Evolutionary conservation across 2,329 filamentous ascomycete species (phyloP).

Genomic region (Orbilia blumenaviensis): DNA sequence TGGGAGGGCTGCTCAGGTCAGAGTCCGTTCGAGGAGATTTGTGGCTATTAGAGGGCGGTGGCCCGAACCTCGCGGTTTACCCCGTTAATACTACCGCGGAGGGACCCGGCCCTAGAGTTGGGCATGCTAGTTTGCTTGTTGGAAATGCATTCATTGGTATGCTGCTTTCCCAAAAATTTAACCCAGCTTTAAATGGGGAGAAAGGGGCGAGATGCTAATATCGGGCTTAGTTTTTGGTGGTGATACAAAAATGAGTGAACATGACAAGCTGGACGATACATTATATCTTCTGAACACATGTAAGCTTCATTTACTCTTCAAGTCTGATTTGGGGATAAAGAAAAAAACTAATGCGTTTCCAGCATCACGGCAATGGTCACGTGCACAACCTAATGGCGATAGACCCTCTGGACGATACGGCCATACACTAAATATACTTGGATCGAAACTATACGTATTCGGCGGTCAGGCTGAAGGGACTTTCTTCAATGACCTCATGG

Average conservation of each 20-base stretch:
- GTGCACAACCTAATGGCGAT: slow-evolving; percentile 84
- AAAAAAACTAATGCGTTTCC: slow-evolving; percentile 17
- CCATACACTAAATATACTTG: slow-evolving; percentile 93
- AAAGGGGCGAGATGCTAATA: background rate
- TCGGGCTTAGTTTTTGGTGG: slow-evolving; percentile 82
- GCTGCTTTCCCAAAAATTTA: slow-evolving; percentile 11
- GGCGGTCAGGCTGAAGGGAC: slow-evolving; percentile 96
- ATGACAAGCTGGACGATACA: slow-evolving; percentile 90
- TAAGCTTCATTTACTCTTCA: slow-evolving; percentile 67
- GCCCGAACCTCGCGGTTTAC: slow-evolving; percentile 84
- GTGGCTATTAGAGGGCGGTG: slow-evolving; percentile 94
- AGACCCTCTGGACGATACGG: slow-evolving; percentile 92
- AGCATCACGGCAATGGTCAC: slow-evolving; percentile 98
- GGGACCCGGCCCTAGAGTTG: slow-evolving; percentile 92
- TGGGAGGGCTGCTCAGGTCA: slow-evolving; percentile 95
- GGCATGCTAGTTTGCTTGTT: slow-evolving; percentile 90
- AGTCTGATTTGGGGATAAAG: slow-evolving; percentile 36
- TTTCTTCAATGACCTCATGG: slow-evolving; percentile 96
- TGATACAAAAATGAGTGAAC: slow-evolving; percentile 95
- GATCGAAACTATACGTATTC: slow-evolving; percentile 97
- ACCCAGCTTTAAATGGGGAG: background rate
- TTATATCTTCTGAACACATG: slow-evolving; percentile 97
- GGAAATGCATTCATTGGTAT: slow-evolving; percentile 89
- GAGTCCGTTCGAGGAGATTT: slow-evolving; percentile 95
- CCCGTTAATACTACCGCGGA: slow-evolving; percentile 91